Conservation (phyloP, 1,284 basidiomycete species). For the Marasmius tenuissimus region DNA sequence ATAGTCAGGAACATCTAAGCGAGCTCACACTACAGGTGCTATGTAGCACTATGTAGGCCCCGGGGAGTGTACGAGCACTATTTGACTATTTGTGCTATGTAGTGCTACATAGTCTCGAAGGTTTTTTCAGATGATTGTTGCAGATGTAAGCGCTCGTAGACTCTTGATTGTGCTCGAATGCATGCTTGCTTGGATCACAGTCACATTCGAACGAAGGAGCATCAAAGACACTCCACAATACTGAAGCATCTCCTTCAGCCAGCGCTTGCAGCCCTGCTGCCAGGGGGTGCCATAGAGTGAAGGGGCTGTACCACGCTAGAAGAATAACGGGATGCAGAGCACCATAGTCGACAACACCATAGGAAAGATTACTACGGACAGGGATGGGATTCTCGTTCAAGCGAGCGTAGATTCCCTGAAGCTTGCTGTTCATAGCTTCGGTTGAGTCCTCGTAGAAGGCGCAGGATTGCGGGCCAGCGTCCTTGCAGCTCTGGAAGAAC, state of each 20-base stretch:
- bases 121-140: too few relatives aligned
- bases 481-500: slow-evolving; percentile 16
- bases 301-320: slow-evolving; percentile 11
- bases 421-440: slow-evolving; percentile 7
- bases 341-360: slow-evolving; percentile 16
- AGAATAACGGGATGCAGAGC: slow-evolving; percentile 10
- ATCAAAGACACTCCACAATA: slow-evolving; percentile 10
- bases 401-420: slow-evolving; percentile 9
- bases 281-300: slow-evolving; percentile 9
- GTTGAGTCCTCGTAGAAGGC: slow-evolving; percentile 15
- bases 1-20: too few relatives aligned
- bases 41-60: too few relatives aligned
- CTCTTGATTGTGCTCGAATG: neutral
- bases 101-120: too few relatives aligned
- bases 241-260: slow-evolving; percentile 12
- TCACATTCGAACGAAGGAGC: slow-evolving; percentile 12
- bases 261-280: slow-evolving; percentile 17
- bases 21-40: too few relatives aligned
- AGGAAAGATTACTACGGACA: slow-evolving; percentile 9
- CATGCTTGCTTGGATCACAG: slow-evolving; percentile 7
- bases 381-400: slow-evolving; percentile 14
- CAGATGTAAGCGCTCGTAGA: neutral
- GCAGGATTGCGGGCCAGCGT: too few relatives aligned
- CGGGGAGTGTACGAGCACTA: too few relatives aligned
- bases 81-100: too few relatives aligned